phyloP scores from a whole-genome alignment of 768 basidiomycete species.

The Heimioporus sp. region DNA sequence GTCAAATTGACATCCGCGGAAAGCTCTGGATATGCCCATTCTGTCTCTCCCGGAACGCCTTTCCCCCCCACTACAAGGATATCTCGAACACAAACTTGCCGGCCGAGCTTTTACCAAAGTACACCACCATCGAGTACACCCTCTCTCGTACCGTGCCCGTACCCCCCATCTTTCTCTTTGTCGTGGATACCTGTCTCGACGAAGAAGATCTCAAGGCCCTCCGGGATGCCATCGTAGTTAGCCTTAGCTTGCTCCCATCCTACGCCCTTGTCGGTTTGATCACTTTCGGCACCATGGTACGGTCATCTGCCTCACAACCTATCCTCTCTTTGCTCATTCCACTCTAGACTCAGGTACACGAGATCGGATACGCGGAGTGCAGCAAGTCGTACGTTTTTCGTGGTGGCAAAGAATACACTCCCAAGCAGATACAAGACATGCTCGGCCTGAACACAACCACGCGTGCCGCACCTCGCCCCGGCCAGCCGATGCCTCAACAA shows the following conservation, averaged over 20 bases:
- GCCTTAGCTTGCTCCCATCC: slow-evolving; percentile 88
- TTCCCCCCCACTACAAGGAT: slow-evolving; percentile 98
- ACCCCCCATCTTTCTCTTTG: slow-evolving; percentile 95
- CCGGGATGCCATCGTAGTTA: slow-evolving; percentile 91
- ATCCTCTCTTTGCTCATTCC: background rate
- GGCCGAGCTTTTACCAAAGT: slow-evolving; percentile 93
- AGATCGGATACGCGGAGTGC: slow-evolving; percentile 94
- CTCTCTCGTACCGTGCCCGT: slow-evolving; percentile 86
- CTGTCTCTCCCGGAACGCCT: slow-evolving; percentile 93
- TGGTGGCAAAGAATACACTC: slow-evolving; percentile 92
- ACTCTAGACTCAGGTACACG: slow-evolving; percentile 93
- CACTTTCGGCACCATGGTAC: slow-evolving; percentile 95
- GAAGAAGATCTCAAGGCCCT: slow-evolving; percentile 95
- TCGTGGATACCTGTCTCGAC: slow-evolving; percentile 95
- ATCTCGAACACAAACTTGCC: slow-evolving; percentile 97
- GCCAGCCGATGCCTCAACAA: slow-evolving; percentile 77
- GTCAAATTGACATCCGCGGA: slow-evolving; percentile 97
- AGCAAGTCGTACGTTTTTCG: slow-evolving; percentile 99
- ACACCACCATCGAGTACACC: slow-evolving; percentile 99
- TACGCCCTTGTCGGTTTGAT: slow-evolving; percentile 94
- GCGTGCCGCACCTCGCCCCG: slow-evolving; percentile 83
- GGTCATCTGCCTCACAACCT: slow-evolving; percentile 15
- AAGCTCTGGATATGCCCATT: slow-evolving; percentile 99
- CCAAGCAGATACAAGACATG: slow-evolving; percentile 99
- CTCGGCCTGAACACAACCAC: slow-evolving; percentile 74